Percentiles rank a stretch among this genome's conserved stretches.
These are phyloP conservation scores for Lyophyllum atratum DNA, from an alignment of 768 basidiomycete species.

Conservation along the genomic window DNA sequence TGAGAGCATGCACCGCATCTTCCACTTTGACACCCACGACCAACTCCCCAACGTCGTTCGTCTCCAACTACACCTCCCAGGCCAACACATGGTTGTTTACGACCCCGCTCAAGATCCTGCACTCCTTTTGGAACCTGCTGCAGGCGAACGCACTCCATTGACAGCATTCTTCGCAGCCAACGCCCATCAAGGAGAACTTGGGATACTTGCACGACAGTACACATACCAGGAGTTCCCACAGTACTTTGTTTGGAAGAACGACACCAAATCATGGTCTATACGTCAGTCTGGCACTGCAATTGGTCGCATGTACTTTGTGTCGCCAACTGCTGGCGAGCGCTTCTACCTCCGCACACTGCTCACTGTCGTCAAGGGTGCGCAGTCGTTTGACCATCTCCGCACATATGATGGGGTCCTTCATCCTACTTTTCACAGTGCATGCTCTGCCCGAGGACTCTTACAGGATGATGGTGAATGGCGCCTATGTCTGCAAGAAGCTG, in stretches of 20 bases:
- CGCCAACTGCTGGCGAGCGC: slow-evolving; percentile 35
- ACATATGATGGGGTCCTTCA: slow-evolving; percentile 14
- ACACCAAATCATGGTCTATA: slow-evolving; percentile 25
- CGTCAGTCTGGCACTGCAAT: slow-evolving; percentile 33
- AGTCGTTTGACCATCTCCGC: slow-evolving; percentile 24
- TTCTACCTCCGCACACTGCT: slow-evolving; percentile 45
- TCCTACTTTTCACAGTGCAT: slow-evolving; percentile 41
- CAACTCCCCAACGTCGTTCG: slow-evolving; percentile 39
- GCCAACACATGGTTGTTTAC: slow-evolving; percentile 40
- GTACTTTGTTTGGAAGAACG: slow-evolving; percentile 24
- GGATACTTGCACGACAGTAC: slow-evolving; percentile 16
- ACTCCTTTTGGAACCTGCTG: slow-evolving; percentile 19
- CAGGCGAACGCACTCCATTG: slow-evolving; percentile 25
- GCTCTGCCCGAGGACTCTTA: slow-evolving; percentile 40
- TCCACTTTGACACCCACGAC: slow-evolving; percentile 33
- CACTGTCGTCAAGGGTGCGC: slow-evolving; percentile 37
- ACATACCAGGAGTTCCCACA: slow-evolving; percentile 43
- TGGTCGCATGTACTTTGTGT: slow-evolving; percentile 41
- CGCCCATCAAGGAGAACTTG: slow-evolving; percentile 11
- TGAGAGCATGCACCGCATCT: slow-evolving; percentile 32
- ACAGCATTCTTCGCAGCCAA: slow-evolving; percentile 33
- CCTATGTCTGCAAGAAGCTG: slow-evolving; percentile 39
- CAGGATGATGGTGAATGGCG: slow-evolving; percentile 52
- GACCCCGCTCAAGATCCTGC: slow-evolving; percentile 28
- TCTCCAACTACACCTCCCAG: slow-evolving; percentile 43